Percentiles rank a stretch among this genome's conserved stretches.
Evolutionary conservation across 129 eudicot genomes (phyloP).

Genomic region (Chrysanthemum lavandulifolium): DNA sequence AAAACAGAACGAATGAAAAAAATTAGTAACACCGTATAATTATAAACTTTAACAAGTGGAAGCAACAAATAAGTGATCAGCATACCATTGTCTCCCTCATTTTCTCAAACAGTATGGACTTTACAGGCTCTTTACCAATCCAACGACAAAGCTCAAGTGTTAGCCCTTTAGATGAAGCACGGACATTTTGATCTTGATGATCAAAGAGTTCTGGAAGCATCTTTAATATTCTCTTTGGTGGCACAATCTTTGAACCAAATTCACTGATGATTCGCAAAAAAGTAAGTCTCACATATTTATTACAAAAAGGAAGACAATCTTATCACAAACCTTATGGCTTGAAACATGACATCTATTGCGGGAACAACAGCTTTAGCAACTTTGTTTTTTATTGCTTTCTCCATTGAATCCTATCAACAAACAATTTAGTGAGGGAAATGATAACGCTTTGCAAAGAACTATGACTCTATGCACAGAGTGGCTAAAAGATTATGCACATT

Average conservation of each 20-base stretch:
- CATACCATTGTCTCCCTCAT: conserved; percentile 99
- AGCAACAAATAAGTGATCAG: neutral
- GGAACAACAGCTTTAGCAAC: conserved; percentile 99
- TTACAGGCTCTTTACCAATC: conserved; percentile 98
- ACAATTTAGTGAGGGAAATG: neutral
- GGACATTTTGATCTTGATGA: conserved; percentile 99
- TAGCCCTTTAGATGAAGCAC: conserved; percentile 97
- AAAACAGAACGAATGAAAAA: neutral
- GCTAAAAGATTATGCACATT: neutral
- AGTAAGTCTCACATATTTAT: neutral
- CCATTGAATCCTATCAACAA: conserved; percentile 87
- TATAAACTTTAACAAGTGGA: neutral
- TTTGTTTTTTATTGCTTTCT: conserved; percentile 92
- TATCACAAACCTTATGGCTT: conserved; percentile 77
- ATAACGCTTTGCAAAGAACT: conserved; percentile 1
- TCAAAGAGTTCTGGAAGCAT: conserved; percentile 99
- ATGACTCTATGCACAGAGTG: neutral
- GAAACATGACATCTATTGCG: conserved; percentile 99
- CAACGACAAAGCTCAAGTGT: conserved; percentile 99
- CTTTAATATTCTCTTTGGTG: conserved; percentile 96
- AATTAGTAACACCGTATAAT: too few species aligned
- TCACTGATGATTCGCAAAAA: conserved; percentile 54
- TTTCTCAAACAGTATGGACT: conserved; percentile 92
- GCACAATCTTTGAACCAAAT: conserved; percentile 91
- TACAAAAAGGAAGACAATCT: neutral